Percentiles rank a stretch among this genome's conserved stretches.
phyloP scores from a whole-genome alignment of 2,329 filamentous ascomycete genomes.

The Lachnellula occidentalis region DNA sequence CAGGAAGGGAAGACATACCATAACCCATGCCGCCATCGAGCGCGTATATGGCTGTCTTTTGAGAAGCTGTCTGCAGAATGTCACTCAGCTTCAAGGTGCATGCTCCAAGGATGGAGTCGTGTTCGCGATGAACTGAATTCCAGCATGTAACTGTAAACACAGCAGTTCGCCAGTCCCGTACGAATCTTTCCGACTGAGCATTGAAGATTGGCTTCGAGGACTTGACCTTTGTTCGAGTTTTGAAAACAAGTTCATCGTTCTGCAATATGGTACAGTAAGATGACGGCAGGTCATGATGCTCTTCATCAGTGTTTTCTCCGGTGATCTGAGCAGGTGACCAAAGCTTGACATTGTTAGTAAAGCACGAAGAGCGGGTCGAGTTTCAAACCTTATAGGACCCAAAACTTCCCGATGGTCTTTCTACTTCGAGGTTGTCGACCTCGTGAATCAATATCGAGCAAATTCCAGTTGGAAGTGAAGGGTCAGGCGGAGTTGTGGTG shows the following conservation, averaged over 20 bases:
- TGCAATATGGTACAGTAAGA: slow-evolving; percentile 18
- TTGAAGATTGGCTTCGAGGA: slow-evolving; percentile 18
- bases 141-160: slow-evolving; percentile 16
- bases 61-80: slow-evolving; percentile 14
- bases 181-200: slow-evolving; percentile 16
- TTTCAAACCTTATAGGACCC: slow-evolving; percentile 4
- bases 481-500: slow-evolving; percentile 17
- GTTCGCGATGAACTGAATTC: slow-evolving; percentile 15
- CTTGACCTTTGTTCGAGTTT: slow-evolving; percentile 17
- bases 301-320: slow-evolving; percentile 19
- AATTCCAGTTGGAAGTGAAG: slow-evolving; percentile 15
- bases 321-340: slow-evolving; percentile 18
- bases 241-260: slow-evolving; percentile 18
- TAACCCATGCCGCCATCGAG: slow-evolving; percentile 18
- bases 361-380: too few relatives aligned
- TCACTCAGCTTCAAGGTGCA: slow-evolving; percentile 18
- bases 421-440: slow-evolving; percentile 15
- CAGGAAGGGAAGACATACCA: neutral
- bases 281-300: slow-evolving; percentile 13
- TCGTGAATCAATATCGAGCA: slow-evolving; percentile 19
- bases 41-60: slow-evolving; percentile 13
- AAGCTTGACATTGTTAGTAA: slow-evolving; percentile 1
- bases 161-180: slow-evolving; percentile 16
- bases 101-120: slow-evolving; percentile 16
- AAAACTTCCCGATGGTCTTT: slow-evolving; percentile 14